Base-by-base conservation (phyloP, 73 alveolate genomes). In the Symbiodinium pilosum region DNA sequence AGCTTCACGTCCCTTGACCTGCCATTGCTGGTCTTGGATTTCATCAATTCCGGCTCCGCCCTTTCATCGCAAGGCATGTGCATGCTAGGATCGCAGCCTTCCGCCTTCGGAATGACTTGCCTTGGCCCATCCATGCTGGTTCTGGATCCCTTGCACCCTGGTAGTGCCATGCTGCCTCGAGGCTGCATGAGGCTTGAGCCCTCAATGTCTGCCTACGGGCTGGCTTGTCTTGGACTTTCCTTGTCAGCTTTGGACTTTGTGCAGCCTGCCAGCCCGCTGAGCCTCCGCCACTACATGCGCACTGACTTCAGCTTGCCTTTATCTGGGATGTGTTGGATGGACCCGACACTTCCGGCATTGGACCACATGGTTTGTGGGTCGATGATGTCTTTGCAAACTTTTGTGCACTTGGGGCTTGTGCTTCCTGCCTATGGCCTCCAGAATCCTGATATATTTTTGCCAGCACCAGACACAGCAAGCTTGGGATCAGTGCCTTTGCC, bases 41-140 rank as follows among this genome's bases (percentile, higher is more conserved):
- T 52, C 54, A 38, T 83, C 20, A 39, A 93, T 11, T 43, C 41
- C 18, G 99, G 42, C 30, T 52, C 38, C 42, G 0, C 73, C 39
- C 43, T 47, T 51, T 24, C 36, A 28, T 38, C 14, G 43, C 98
- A n/a, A 2, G 93, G 98, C 98, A 47, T 38, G 83, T 43, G 44
- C 86, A 59, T 43, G 28, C 1, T 16, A 24, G 98, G 43, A 64
- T 39, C 93, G 71, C 40, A 73, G 64, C 85, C 59, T 44, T 52
- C 34, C 34, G 93, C 44, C 38, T 93, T 77, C n/a, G 98, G 98
- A 32, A 93, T 93, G 98, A 75, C 92, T 2, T 51, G 98, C 36
- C 44, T 32, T 1, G 98, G 84, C 42, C 38, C 52, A 16, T n/a
- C 86, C 32, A 6, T 32, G 93, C 40, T 51, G 43, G 28, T 20